Base-by-base conservation (phyloP, 805 yeast genomes). In the Lipomyces yamanashiensis region DNA sequence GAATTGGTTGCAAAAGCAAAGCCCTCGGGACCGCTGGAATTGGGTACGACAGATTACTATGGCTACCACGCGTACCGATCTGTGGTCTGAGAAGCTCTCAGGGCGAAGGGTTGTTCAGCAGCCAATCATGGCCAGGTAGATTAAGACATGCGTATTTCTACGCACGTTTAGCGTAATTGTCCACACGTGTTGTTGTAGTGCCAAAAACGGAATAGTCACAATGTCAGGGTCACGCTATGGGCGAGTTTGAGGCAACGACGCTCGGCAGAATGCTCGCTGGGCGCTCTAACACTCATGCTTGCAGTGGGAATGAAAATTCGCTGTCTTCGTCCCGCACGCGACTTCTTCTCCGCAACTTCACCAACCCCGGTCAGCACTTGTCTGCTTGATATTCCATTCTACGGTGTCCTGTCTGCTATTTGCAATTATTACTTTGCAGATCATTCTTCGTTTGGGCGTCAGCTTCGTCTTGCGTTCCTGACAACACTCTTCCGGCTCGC, bases 81-180 rank as follows among this genome's bases (percentile, higher is more conserved):
- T n/a, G 57, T 41, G 57, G 49, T 36, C 36, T 54, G 43, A 41
- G 58, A 23, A 13, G 17, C 13, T 12, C 7, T 15, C 39, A 10
- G 48, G 50, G 23, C 17, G 5, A 33, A 23, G 50, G 50, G 40
- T 34, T 21, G n/a, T 36, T 2, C 17, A 23, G 21, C 9, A 34
- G 58, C 58, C 58, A 54, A 54, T 54, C 58, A 54, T 12, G 8
- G n/a, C 53, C 2, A n/a, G 41, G 15, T 13, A 41, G 39, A 21
- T 33, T 44, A 7, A 7, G 19, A 39, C 43, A 17, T 21, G 58
- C 50, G 58, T 45, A 54, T 17, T 7, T 44, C 33, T 54, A 13
- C 19, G 51, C 50, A 54, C 43, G 49, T 7, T n/a, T 6, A 8
- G 51, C 58, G 58, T 54, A 54, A 9, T 7, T 7, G 9, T 6